Percentiles rank a stretch among this genome's conserved stretches.
Conservation (phyloP, 2,329 filamentous ascomycete genomes). For the Alternaria burnsii region DNA sequence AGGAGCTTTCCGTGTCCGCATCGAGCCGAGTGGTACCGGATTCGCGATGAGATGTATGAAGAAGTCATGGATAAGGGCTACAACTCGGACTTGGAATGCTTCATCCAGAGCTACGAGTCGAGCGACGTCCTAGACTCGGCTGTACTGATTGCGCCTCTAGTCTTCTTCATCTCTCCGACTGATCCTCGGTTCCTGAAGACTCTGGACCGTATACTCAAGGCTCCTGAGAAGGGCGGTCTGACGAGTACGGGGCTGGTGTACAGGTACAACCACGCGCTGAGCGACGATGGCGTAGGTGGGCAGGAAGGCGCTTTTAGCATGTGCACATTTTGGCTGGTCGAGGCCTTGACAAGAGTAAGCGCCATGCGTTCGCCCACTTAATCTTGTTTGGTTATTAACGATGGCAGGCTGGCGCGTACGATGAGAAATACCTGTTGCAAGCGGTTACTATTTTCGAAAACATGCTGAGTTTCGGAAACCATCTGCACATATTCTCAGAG, state of each 20-base stretch:
- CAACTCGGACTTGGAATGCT: conserved; percentile 73
- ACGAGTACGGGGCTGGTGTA: conserved; percentile 80
- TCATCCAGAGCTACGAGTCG: conserved; percentile 79
- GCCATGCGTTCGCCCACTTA: conserved; percentile 41
- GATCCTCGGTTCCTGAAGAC: conserved; percentile 78
- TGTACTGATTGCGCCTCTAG: conserved; percentile 77
- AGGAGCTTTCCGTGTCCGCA: conserved; percentile 78
- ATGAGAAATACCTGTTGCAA: conserved; percentile 67
- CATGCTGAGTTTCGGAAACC: conserved; percentile 78
- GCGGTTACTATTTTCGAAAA: conserved; percentile 78
- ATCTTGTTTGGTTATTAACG: conserved; percentile 14
- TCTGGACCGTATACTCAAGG: conserved; percentile 73
- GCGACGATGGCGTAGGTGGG: conserved; percentile 77
- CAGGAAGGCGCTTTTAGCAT: conserved; percentile 80
- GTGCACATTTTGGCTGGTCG: conserved; percentile 85
- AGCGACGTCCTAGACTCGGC: conserved; percentile 75
- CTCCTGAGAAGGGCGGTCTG: conserved; percentile 77
- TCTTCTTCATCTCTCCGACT: conserved; percentile 81
- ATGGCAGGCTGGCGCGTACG: conserved; percentile 57
- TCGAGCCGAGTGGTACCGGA: conserved; percentile 70
- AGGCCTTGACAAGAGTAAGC: conserved; percentile 74
- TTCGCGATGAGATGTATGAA: conserved; percentile 74
- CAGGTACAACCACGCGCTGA: conserved; percentile 73
- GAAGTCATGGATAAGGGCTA: conserved; percentile 82
- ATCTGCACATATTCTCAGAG: conserved; percentile 80